Evolutionary conservation across 2,329 filamentous ascomycete species (phyloP).

Genomic region (Ascochyta fabae): DNA sequence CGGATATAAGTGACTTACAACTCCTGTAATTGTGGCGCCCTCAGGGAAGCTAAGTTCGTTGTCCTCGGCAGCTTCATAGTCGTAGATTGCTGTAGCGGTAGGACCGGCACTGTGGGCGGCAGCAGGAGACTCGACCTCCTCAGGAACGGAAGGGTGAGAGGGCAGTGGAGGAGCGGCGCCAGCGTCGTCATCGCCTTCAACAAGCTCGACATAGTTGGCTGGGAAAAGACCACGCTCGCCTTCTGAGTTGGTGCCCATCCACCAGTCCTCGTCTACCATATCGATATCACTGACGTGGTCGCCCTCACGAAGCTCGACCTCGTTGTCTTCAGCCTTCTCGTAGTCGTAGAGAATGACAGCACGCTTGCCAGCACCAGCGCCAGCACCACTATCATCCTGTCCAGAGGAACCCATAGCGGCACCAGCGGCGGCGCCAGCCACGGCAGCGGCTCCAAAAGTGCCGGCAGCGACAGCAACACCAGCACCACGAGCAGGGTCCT

Average conservation of each 20-base stretch:
- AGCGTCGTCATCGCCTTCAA: constrained; percentile 65
- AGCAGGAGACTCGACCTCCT: constrained; percentile 42
- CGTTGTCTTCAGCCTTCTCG: constrained; percentile 96
- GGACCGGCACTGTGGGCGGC: constrained; percentile 57
- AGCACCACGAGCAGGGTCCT: constrained; percentile 61
- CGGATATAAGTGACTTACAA: constrained; percentile 63
- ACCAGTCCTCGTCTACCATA: constrained; percentile 98
- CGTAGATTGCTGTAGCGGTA: constrained; percentile 86
- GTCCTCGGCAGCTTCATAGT: constrained; percentile 96
- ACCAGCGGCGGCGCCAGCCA: constrained; percentile 53
- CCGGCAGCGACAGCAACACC: constrained; percentile 54
- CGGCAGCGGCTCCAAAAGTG: constrained; percentile 52
- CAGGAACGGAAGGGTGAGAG: constrained; percentile 51
- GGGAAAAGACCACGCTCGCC: constrained; percentile 93
- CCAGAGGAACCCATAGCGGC: constrained; percentile 50
- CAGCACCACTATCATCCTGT: constrained; percentile 39
- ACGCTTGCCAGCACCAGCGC: constrained; percentile 63
- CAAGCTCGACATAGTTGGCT: constrained; percentile 92
- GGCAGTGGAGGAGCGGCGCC: constrained; percentile 46
- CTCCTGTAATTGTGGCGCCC: constrained; percentile 77
- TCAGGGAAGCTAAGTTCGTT: constrained; percentile 89
- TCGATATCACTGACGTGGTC: constrained; percentile 91
- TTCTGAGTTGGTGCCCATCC: constrained; percentile 87
- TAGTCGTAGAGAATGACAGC: constrained; percentile 93
- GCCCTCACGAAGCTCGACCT: constrained; percentile 88